Conservation (phyloP, 208 protist species). For the Angomonas ambiguus region DNA sequence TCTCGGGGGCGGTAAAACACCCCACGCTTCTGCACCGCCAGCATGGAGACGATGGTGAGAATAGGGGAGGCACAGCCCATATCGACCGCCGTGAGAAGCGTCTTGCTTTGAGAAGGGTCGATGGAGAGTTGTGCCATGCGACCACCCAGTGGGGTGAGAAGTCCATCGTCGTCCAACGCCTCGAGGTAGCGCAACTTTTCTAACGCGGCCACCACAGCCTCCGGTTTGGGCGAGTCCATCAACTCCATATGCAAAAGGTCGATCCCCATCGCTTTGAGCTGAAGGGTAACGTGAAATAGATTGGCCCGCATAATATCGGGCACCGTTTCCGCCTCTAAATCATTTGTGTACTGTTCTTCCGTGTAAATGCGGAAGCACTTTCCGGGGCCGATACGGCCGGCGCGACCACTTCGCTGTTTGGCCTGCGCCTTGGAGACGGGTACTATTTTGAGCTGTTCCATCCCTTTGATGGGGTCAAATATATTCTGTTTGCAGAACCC, state of each 20-base stretch:
- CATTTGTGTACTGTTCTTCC: conserved; percentile 92
- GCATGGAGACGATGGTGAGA: conserved; percentile 98
- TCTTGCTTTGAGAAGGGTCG: conserved; percentile 97
- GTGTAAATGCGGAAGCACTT: conserved; percentile 98
- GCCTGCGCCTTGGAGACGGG: conserved; percentile 98
- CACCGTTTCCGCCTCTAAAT: conserved; percentile 94
- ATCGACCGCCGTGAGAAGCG: conserved; percentile 95
- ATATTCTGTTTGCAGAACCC: conserved; percentile 98
- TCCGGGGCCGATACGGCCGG: conserved; percentile 94
- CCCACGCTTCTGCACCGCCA: conserved; percentile 90
- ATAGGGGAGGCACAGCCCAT: conserved; percentile 97
- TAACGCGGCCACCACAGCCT: conserved; percentile 95
- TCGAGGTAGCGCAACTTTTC: conserved; percentile 96
- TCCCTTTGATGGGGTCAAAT: conserved; percentile 95
- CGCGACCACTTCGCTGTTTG: conserved; percentile 95
- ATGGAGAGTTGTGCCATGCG: conserved; percentile 99
- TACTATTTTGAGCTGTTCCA: conserved; percentile 96
- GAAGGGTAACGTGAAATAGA: conserved; percentile 96
- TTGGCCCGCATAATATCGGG: conserved; percentile 99
- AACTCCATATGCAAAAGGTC: conserved; percentile 97
- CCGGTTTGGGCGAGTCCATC: conserved; percentile 95
- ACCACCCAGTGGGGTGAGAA: conserved; percentile 96
- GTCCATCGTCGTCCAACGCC: conserved; percentile 97
- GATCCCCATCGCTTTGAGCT: conserved; percentile 98
- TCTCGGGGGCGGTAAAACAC: conserved; percentile 91